Percentiles rank a stretch among this genome's conserved stretches.
phyloP scores from a whole-genome alignment of 495 filamentous ascomycete species.

The Penicillium pancosmium region DNA sequence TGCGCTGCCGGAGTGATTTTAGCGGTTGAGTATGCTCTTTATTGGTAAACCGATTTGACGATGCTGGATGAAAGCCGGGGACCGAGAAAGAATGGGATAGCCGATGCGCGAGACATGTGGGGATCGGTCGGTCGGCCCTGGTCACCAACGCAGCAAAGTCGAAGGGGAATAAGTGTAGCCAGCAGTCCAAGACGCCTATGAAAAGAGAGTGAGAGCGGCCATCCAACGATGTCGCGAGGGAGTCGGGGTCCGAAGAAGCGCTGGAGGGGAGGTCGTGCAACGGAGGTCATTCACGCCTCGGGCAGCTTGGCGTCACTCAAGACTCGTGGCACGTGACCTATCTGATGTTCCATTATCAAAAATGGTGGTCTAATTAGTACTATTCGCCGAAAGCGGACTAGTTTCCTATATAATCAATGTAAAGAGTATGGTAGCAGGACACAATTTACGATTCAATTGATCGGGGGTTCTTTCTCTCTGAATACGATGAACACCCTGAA shows the following conservation, averaged over 20 bases:
- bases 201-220: slow-evolving; percentile 27
- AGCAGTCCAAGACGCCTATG: slow-evolving; percentile 26
- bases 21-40: slow-evolving; percentile 30
- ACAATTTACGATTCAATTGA: too few relatives aligned
- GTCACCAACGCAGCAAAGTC: slow-evolving; percentile 37
- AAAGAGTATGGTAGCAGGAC: too few relatives aligned
- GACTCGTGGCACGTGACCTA: too few relatives aligned
- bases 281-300: too few relatives aligned
- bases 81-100: slow-evolving; percentile 47
- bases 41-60: slow-evolving; percentile 28
- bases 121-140: slow-evolving; percentile 45
- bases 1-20: slow-evolving; percentile 25
- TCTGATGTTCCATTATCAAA: slow-evolving; percentile 10
- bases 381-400: slow-evolving; percentile 15
- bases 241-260: slow-evolving; percentile 23
- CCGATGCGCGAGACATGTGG: slow-evolving; percentile 56
- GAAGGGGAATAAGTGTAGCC: slow-evolving; percentile 25
- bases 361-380: too few relatives aligned
- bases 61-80: slow-evolving; percentile 36
- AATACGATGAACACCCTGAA: too few relatives aligned
- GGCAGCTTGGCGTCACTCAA: too few relatives aligned
- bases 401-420: background rate
- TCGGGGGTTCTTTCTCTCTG: too few relatives aligned
- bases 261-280: slow-evolving; percentile 29
- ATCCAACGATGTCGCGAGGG: slow-evolving; percentile 33